Base-by-base conservation (phyloP, 176 grass and related monocot genomes). In the Carex pumila region DNA sequence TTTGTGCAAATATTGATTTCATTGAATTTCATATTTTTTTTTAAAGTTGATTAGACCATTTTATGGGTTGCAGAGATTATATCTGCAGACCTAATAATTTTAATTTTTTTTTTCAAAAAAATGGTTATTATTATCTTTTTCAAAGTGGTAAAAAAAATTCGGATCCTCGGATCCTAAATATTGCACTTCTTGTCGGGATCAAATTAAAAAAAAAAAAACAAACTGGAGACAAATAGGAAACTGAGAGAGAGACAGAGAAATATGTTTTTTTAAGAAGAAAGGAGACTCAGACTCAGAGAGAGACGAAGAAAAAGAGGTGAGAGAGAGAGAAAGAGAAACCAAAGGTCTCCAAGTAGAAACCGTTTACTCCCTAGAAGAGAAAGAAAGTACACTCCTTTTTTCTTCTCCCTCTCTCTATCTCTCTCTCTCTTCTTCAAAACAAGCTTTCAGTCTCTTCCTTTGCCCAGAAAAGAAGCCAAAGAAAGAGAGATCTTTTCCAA, bases 271-370 rank as follows among this genome's bases (percentile, higher is more conserved):
- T 12, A 31, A 65, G 62, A 65, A 6, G 4, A 5, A 34, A 36
- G 5, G 32, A 69, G 65, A 34, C 36, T 3, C 4, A 36, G 65
- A 66, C 2, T 4, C 4, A 36, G 65, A 66, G 30, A 68, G 65
- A 39, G 32, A 37, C 12, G 34, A 36, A 22, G 65, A 36, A 69
- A 39, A 69, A 41, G 13, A 69, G 65, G 34, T 2, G 65, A 68
- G 65, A 37, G 37, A 69, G 14, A 17, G 65, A 69, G 65, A 69
- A 14, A 69, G 34, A 29, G 19, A 53, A 34, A 56, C 13, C 6
- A 77, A 31, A 54, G 41, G 50, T 75, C 49, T 76, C 13, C n/a
- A 14, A 73, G 71, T 29, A 17, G 79, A 82, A 82, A 64, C 60
- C 37, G 34, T 83, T 83, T 83, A 19, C 49, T 62, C 34, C 1